Evolutionary conservation across 1,284 basidiomycete genomes (phyloP), one percentile per base, ranked within the genome.

Genomic region (Binderoboletus segoi): DNA sequence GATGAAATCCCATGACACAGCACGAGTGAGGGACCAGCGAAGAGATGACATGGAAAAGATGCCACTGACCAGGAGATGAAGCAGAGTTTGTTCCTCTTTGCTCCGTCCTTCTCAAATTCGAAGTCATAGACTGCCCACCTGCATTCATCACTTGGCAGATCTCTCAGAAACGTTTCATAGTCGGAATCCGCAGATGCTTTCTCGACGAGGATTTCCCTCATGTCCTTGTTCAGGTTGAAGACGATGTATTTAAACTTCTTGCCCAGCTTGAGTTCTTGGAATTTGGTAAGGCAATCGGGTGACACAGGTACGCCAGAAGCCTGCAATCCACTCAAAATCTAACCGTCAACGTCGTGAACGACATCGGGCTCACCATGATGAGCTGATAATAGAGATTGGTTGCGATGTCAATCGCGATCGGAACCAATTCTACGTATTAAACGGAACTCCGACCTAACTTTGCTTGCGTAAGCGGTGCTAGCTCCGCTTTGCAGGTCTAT

Each of bases 121-220:
- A 96, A 90, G 75, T 98, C 96, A 75, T 95, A 98, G 46, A 98
- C 84, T 32, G 91, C 96, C 86, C 90, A 99, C 75, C 91, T 81
- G 72, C 91, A 94, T 67, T 93, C 85, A 21, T 67, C 64, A 70
- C 86, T 83, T 2, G 95, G 94, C 47, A 99, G 81, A 67, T 91
- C 84, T 1, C 54, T 70, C 56, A 95, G 53, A 73, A 99, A 98
- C 1, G 82, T 79, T 4, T 96, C 91, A 75, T 94, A 98, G 57
- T 85, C 63, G 0, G 38, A 4, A 0, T 64, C 67, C 0, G 60
- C 56, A 16, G 80, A 80, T 15, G 63, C 79, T 78, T 93, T 90
- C 63, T 84, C 80, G 49, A 94, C 87, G 61, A 91, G 63, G 74
- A 96, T 92, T 74, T 94, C 86, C 46, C 79, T 90, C 70, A 84